These are phyloP conservation scores for Psilocybe tampanensis DNA, from an alignment of 768 basidiomycete genomes.

Conservation along the genomic window DNA sequence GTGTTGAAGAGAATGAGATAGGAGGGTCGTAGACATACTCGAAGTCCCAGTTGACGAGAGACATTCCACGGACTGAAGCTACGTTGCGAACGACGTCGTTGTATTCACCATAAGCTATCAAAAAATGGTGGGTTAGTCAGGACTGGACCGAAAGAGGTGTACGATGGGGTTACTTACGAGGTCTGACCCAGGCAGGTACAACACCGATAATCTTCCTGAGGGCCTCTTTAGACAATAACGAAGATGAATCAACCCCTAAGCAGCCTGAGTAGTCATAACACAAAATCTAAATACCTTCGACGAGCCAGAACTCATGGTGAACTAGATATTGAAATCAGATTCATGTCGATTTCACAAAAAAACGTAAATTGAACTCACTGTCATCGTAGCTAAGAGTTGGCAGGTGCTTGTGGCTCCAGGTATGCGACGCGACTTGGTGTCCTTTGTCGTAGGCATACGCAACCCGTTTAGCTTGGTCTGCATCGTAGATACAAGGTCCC, in stretches of 20 bases:
- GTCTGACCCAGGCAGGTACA: conserved; percentile 42
- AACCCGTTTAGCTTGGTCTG: conserved; percentile 32
- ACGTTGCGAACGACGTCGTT: conserved; percentile 31
- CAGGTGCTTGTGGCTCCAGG: conserved; percentile 43
- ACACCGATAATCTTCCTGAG: conserved; percentile 37
- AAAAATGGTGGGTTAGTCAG: background rate
- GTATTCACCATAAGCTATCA: conserved; percentile 37
- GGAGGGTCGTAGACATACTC: conserved; percentile 26
- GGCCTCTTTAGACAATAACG: conserved; percentile 31
- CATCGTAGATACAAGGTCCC: conserved; percentile 41
- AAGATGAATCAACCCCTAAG: background rate
- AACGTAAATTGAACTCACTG: conserved; percentile 25
- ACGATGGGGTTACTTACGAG: conserved; percentile 29
- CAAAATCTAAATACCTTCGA: conserved; percentile 34
- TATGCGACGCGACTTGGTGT: conserved; percentile 47
- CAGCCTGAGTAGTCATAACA: background rate
- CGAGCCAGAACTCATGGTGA: conserved; percentile 45
- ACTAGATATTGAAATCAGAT: conserved; percentile 24
- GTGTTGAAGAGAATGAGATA: background rate
- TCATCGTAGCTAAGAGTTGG: conserved; percentile 37
- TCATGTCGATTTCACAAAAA: background rate
- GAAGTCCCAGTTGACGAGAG: conserved; percentile 37
- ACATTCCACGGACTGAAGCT: conserved; percentile 27
- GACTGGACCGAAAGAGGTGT: background rate
- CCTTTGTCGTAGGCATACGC: conserved; percentile 39